phyloP scores from a whole-genome alignment of 768 basidiomycete species.

The Lyophyllum semitale region DNA sequence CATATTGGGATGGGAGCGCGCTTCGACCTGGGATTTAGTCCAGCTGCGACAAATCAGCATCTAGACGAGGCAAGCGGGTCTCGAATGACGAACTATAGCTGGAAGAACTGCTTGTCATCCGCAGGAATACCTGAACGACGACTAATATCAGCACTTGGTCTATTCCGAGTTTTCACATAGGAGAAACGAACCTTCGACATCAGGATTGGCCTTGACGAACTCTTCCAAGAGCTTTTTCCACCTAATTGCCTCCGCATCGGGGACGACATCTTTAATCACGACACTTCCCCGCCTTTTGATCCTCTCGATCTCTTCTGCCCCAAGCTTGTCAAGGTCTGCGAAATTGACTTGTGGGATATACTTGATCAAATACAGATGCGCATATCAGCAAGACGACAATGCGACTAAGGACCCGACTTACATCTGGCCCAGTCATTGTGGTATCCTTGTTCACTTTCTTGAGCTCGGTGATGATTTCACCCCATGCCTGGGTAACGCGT shows the following conservation, averaged over 20 bases:
- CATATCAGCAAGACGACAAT: neutral
- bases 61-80: neutral
- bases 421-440: constrained; percentile 47
- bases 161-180: no score
- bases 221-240: constrained; percentile 62
- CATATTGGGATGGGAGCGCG: constrained; percentile 67
- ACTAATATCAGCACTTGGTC: neutral
- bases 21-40: constrained; percentile 61
- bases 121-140: constrained; percentile 47
- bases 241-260: constrained; percentile 49
- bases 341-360: constrained; percentile 66
- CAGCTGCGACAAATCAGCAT: constrained; percentile 26
- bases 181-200: constrained; percentile 46
- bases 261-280: constrained; percentile 62
- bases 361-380: constrained; percentile 29
- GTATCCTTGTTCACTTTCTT: constrained; percentile 46
- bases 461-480: constrained; percentile 55
- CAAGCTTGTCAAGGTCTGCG: constrained; percentile 48
- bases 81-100: constrained; percentile 57
- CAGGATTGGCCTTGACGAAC: constrained; percentile 59
- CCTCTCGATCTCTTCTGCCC: constrained; percentile 42
- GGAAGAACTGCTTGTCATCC: constrained; percentile 71
- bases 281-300: constrained; percentile 61
- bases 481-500: constrained; percentile 56
- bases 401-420: constrained; percentile 26